Evolutionary conservation across 2,329 filamentous ascomycete genomes (phyloP).

Genomic region (Beauveria sp.): DNA sequence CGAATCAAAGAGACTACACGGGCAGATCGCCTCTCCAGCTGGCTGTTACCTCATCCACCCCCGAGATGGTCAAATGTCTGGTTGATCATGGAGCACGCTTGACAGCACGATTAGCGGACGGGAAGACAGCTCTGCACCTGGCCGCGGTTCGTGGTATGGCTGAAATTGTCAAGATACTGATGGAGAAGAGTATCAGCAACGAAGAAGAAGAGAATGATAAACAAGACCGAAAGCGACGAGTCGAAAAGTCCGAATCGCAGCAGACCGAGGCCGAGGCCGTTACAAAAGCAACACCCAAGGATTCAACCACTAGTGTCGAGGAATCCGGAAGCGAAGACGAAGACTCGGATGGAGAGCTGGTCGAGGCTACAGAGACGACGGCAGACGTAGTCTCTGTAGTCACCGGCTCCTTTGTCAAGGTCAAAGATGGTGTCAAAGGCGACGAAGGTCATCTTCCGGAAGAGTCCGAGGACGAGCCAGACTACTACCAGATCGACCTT

Average conservation of each 20-base stretch:
- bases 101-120: slow-evolving; percentile 68
- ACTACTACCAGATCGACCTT: slow-evolving; percentile 72
- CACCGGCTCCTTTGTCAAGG: slow-evolving; percentile 69
- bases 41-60: slow-evolving; percentile 58
- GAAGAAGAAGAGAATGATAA: slow-evolving; percentile 59
- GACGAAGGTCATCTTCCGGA: slow-evolving; percentile 39
- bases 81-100: slow-evolving; percentile 67
- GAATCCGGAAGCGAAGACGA: slow-evolving; percentile 27
- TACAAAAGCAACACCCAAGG: slow-evolving; percentile 8
- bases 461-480: slow-evolving; percentile 57
- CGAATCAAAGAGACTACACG: slow-evolving; percentile 68
- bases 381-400: slow-evolving; percentile 44
- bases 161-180: slow-evolving; percentile 63
- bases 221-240: slow-evolving; percentile 39
- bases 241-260: slow-evolving; percentile 19
- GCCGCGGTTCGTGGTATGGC: slow-evolving; percentile 62
- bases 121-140: slow-evolving; percentile 74
- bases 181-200: slow-evolving; percentile 67
- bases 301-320: slow-evolving; percentile 19
- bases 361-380: slow-evolving; percentile 40
- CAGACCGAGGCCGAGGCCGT: slow-evolving; percentile 17
- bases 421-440: slow-evolving; percentile 40
- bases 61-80: slow-evolving; percentile 62
- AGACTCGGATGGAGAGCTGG: slow-evolving; percentile 33
- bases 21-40: slow-evolving; percentile 74